Percentiles rank a stretch among this genome's conserved stretches.
Conservation (phyloP, 345 rosid genomes). For the Triadica sebifera region DNA sequence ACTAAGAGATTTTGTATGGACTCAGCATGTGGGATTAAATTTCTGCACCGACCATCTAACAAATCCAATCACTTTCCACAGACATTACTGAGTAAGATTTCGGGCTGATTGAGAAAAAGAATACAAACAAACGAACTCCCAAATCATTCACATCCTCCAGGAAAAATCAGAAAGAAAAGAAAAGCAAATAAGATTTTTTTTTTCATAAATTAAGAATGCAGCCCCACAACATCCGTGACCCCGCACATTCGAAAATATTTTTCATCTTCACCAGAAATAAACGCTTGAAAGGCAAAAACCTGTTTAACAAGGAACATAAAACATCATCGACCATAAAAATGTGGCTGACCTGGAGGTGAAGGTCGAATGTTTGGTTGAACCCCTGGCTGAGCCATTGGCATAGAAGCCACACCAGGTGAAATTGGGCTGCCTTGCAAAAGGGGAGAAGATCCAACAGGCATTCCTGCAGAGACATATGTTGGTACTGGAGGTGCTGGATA, state of each 20-base stretch:
- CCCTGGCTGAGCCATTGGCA: constrained; percentile 36
- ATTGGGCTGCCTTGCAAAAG: constrained; percentile 27
- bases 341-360: constrained; percentile 39
- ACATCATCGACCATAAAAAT: constrained; percentile 39
- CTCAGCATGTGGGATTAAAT: no score
- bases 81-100: no score
- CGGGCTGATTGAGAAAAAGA: neutral
- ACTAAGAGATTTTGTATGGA: no score
- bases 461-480: constrained; percentile 28
- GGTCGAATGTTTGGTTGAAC: constrained; percentile 32
- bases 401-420: constrained; percentile 21
- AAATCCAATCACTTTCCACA: no score
- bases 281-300: neutral
- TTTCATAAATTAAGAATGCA: neutral
- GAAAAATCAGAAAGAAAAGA: neutral
- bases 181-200: neutral
- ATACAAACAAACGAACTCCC: neutral
- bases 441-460: constrained; percentile 40
- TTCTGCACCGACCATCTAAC: no score
- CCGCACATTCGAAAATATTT: neutral
- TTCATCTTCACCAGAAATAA: constrained; percentile 10
- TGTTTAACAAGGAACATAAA: neutral
- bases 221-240: constrained; percentile 5
- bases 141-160: neutral
- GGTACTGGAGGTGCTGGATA: constrained; percentile 30